Percentiles rank a stretch among this genome's conserved stretches.
These are phyloP conservation scores for Chlorokybus atmophyticus DNA, from an alignment of 139 green algal species.

Conservation along the genomic window DNA sequence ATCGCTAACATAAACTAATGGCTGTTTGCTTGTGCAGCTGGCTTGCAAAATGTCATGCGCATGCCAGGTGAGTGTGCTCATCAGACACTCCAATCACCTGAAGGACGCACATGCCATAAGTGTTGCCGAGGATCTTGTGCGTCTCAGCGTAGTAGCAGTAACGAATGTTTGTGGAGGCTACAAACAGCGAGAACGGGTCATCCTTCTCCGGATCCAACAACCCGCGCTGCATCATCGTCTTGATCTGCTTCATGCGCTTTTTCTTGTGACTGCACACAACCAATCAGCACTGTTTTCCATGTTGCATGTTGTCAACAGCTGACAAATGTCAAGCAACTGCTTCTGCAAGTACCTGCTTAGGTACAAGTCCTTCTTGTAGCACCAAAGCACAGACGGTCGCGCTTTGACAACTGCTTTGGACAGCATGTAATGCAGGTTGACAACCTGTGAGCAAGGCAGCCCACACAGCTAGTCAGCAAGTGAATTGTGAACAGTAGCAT, in stretches of 20 bases:
- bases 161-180: slow-evolving; percentile 86
- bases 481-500: not conserved
- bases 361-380: slow-evolving; percentile 98
- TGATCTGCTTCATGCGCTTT: slow-evolving; percentile 92
- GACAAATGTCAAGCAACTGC: too few relatives aligned
- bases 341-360: slow-evolving; percentile 78
- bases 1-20: too few relatives aligned
- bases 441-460: slow-evolving; percentile 46
- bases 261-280: slow-evolving; percentile 79
- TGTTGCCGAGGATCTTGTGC: slow-evolving; percentile 93
- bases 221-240: slow-evolving; percentile 83
- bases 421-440: slow-evolving; percentile 99
- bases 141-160: slow-evolving; percentile 98
- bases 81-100: too few relatives aligned
- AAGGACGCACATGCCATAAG: slow-evolving; percentile 96
- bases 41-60: too few relatives aligned
- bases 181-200: slow-evolving; percentile 94
- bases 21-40: too few relatives aligned
- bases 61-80: too few relatives aligned
- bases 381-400: slow-evolving; percentile 90
- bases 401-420: slow-evolving; percentile 85
- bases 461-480: not conserved
- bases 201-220: slow-evolving; percentile 90
- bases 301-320: too few relatives aligned
- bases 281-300: too few relatives aligned